Conservation (phyloP, 345 rosid species). For the Syzygium grande region DNA sequence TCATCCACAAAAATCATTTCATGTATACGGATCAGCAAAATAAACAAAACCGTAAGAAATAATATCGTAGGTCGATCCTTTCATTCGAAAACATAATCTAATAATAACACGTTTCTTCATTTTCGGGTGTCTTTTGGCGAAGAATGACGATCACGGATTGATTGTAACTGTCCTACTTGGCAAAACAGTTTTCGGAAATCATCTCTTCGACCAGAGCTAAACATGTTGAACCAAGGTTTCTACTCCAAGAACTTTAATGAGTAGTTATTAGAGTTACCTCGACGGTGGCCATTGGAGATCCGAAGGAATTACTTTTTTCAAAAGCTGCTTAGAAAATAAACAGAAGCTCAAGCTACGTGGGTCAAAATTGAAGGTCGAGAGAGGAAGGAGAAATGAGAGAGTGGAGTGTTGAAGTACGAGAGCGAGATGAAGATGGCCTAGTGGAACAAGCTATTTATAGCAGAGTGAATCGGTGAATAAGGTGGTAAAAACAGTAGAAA, state of each 20-base stretch:
- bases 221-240: neutral
- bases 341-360: neutral
- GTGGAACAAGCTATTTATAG: neutral
- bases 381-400: neutral
- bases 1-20: neutral
- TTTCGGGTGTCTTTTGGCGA: neutral
- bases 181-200: neutral
- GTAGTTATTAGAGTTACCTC: slow-evolving; percentile 28
- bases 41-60: neutral
- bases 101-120: neutral
- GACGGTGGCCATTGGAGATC: slow-evolving; percentile 39
- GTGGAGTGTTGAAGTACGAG: slow-evolving; percentile 1
- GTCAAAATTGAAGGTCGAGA: neutral
- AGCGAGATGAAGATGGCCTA: neutral
- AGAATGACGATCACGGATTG: neutral
- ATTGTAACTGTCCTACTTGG: neutral
- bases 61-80: neutral
- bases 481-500: neutral
- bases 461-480: neutral
- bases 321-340: neutral
- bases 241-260: neutral
- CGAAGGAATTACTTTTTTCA: neutral
- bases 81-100: neutral
- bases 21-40: neutral
- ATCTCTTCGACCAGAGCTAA: neutral